Evolutionary conservation across 1,284 basidiomycete species (phyloP), one percentile per base, ranked within the genome.

Genomic region (Sporisorium iseilematis-ciliati): DNA sequence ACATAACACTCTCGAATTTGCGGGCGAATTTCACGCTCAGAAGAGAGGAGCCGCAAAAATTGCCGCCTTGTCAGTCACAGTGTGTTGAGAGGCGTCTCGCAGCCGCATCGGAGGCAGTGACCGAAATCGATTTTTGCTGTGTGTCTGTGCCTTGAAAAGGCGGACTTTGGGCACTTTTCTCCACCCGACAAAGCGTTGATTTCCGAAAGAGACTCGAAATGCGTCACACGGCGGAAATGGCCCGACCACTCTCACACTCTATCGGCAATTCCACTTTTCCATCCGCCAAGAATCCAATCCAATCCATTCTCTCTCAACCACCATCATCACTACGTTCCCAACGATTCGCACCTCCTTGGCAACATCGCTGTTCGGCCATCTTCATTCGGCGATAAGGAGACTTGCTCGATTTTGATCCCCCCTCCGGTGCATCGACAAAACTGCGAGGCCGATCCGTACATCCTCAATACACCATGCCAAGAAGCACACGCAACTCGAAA

Each of bases 401-500:
- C 35, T 38, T 38, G 35, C 35, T 38, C 35, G 35, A 38, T 38
- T 16, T 38, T 14, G 35, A 16, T 38, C 16, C 14, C 11, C 35
- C 35, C n/a, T n/a, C n/a, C n/a, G n/a, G 35, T 38, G 35, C 35
- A 38, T 38, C 35, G 35, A n/a, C n/a, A 38, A 10, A 38, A 14
- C 12, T 16, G 35, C 35, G 16, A 16, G 35, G 35, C 35, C 35
- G 16, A 18, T 48, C 26, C 5, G 11, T 45, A 45, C 3, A 38
- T 11, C 10, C 42, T 31, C 21, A 14, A 18, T 10, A 25, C 43
- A 65, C 8, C 6, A 75, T 75, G 72, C 66, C 73, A 14, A 50
- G 73, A 40, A 57, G 50, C 16, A 70, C 73, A 57, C 73, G 73
- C 33, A 70, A 66, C 45, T 70, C 73, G 8, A 63, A 58, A 53